Percentiles rank a stretch among this genome's conserved stretches.
phyloP scores from a whole-genome alignment of 306 rosid genomes.

The Sicyos edulis region DNA sequence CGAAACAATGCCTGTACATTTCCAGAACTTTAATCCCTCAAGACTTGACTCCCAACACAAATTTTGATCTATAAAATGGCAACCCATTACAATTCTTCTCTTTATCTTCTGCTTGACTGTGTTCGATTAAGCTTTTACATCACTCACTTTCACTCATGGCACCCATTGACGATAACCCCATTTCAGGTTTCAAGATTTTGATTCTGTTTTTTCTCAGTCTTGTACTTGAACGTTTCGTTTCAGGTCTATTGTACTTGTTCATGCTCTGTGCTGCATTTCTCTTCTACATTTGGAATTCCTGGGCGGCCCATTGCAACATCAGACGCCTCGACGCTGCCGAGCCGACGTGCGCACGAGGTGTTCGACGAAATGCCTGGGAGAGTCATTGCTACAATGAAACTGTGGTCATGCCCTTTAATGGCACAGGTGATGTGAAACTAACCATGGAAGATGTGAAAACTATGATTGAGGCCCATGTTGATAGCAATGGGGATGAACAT shows the following conservation, averaged over 20 bases:
- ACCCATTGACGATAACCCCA: neutral
- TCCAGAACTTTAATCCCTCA: neutral
- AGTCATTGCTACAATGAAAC: neutral
- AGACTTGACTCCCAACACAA: neutral
- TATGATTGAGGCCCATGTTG: slow-evolving; percentile 26
- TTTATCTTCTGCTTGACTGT: neutral
- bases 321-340: neutral
- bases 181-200: slow-evolving; percentile 9
- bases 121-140: neutral
- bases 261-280: neutral
- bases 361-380: neutral
- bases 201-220: slow-evolving; percentile 3
- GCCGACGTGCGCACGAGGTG: neutral
- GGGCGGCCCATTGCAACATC: neutral
- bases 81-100: neutral
- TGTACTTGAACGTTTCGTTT: slow-evolving; percentile 2
- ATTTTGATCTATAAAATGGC: neutral
- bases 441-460: slow-evolving; percentile 23
- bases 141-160: neutral
- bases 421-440: neutral
- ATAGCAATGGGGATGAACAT: neutral
- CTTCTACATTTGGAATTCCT: neutral
- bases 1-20: neutral
- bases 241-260: slow-evolving; percentile 16
- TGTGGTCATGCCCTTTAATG: slow-evolving; percentile 6